Evolutionary conservation across 345 rosid species (phyloP).

Genomic region (Passiflora organensis): DNA sequence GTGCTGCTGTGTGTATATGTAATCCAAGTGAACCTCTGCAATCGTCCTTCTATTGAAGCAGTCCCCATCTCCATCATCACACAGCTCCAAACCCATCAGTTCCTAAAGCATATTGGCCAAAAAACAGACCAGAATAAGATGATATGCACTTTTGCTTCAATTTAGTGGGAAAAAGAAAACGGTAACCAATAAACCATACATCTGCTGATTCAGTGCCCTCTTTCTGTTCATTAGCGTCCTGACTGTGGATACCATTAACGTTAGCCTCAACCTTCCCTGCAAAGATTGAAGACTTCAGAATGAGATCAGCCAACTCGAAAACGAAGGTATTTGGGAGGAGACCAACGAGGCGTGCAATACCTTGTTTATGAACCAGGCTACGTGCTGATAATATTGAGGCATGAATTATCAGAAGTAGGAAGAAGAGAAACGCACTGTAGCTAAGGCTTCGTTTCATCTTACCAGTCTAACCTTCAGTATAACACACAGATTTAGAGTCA

Average conservation of each 20-base stretch:
- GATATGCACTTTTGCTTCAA: too few relatives aligned
- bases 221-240: conserved; percentile 15
- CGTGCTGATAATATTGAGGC: conserved; percentile 34
- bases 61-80: conserved; percentile 52
- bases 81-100: conserved; percentile 49
- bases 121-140: too few relatives aligned
- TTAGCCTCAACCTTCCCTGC: conserved; percentile 28
- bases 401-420: conserved; percentile 24
- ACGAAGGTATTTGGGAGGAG: neutral
- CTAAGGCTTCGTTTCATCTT: conserved; percentile 37
- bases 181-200: conserved; percentile 14
- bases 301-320: neutral
- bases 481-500: conserved; percentile 5
- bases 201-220: conserved; percentile 26
- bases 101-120: conserved; percentile 15
- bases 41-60: conserved; percentile 53
- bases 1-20: conserved; percentile 76
- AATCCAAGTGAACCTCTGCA: conserved; percentile 80
- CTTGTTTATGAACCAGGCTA: conserved; percentile 22
- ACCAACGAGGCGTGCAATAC: conserved; percentile 8
- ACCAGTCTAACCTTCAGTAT: neutral
- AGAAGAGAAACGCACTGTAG: conserved; percentile 31
- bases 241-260: conserved; percentile 17
- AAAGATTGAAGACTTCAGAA: conserved; percentile 4
- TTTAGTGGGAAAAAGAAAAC: neutral